Percentiles rank a stretch among this genome's conserved stretches.
These are phyloP conservation scores for Xylaria arbuscula DNA, from an alignment of 2,329 filamentous ascomycete genomes.

Conservation along the genomic window DNA sequence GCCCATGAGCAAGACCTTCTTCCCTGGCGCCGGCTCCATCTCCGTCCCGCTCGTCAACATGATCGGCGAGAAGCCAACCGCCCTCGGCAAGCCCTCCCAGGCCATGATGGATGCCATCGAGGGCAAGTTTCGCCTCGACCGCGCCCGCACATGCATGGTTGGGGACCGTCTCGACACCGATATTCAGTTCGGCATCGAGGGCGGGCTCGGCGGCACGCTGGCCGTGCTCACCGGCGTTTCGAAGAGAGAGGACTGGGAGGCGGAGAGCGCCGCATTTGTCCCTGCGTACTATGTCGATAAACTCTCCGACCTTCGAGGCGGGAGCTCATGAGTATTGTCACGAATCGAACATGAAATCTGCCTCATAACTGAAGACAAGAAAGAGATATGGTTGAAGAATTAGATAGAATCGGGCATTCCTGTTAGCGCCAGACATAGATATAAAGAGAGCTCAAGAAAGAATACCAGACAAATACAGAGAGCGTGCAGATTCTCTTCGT, in stretches of 20 bases:
- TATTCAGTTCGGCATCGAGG: slow-evolving; percentile 94
- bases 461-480: slow-evolving; percentile 2
- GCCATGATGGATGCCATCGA: slow-evolving; percentile 99
- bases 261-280: slow-evolving; percentile 72
- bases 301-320: slow-evolving; percentile 76
- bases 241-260: slow-evolving; percentile 85
- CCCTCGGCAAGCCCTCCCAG: slow-evolving; percentile 93
- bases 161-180: slow-evolving; percentile 95
- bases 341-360: neutral
- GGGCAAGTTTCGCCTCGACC: slow-evolving; percentile 91
- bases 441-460: slow-evolving; percentile 22
- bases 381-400: neutral
- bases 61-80: slow-evolving; percentile 74
- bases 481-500: neutral
- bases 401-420: slow-evolving; percentile 8
- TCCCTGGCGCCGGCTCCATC: slow-evolving; percentile 90
- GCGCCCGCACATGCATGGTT: slow-evolving; percentile 90
- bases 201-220: slow-evolving; percentile 88
- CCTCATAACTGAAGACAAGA: neutral
- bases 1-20: slow-evolving; percentile 82
- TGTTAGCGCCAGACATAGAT: slow-evolving; percentile 24
- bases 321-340: slow-evolving; percentile 35
- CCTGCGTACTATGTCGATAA: slow-evolving; percentile 87
- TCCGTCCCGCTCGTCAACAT: slow-evolving; percentile 82
- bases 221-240: slow-evolving; percentile 91